These are phyloP conservation scores for Fusarium napiforme DNA, from an alignment of 2,329 filamentous ascomycete species.

Conservation along the genomic window DNA sequence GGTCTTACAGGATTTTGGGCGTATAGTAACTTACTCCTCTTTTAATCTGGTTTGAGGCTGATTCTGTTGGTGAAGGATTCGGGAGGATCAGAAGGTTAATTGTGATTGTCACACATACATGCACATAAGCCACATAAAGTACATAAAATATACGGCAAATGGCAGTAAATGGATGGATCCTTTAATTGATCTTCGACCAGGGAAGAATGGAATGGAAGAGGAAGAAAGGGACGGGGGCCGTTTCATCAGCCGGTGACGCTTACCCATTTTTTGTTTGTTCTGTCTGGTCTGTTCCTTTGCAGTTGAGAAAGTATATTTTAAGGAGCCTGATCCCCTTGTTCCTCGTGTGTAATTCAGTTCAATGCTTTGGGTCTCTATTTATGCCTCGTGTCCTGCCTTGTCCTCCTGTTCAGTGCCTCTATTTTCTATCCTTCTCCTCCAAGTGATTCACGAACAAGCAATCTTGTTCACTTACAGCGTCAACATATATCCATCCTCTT, in stretches of 20 bases:
- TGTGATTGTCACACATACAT: slow-evolving; percentile 23
- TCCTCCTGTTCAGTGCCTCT: not conserved
- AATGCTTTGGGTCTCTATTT: not conserved
- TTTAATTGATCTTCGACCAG: slow-evolving; percentile 17
- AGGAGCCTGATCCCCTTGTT: not conserved
- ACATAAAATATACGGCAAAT: not conserved
- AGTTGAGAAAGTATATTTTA: slow-evolving; percentile 9
- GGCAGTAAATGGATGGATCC: not conserved
- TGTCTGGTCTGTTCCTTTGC: not conserved
- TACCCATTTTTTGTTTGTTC: slow-evolving; percentile 22
- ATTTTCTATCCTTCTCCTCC: not conserved
- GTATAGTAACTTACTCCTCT: not conserved
- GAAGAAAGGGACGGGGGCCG: slow-evolving; percentile 2
- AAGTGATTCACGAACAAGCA: slow-evolving; percentile 17
- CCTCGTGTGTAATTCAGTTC: not conserved
- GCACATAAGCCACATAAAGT: not conserved
- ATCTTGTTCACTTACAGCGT: slow-evolving; percentile 6
- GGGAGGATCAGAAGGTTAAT: slow-evolving; percentile 12
- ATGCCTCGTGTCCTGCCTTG: not conserved
- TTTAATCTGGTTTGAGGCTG: not conserved
- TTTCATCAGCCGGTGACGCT: slow-evolving; percentile 23
- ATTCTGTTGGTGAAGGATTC: not conserved
- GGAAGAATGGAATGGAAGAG: not conserved
- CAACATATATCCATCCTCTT: not conserved
- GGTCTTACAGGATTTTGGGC: not conserved